A percentile compares a stretch with the other conserved stretches of the same genome.
Conservation (phyloP, 2,329 filamentous ascomycete species). For the Tolypocladium capitatum region DNA sequence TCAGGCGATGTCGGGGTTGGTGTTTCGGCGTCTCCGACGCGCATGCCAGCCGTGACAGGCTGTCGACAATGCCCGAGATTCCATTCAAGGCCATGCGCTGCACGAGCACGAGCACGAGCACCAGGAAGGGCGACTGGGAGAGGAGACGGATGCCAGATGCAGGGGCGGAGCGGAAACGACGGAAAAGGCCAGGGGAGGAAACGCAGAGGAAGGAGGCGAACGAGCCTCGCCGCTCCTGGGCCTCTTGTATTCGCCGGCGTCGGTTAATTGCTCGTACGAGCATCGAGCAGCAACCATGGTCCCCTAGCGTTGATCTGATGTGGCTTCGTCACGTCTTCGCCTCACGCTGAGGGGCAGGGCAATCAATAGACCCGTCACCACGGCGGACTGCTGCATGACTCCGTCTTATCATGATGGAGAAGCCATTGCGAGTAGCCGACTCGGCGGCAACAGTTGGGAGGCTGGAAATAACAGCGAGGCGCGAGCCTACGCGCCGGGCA, state of each 20-base stretch:
- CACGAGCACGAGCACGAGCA: neutral
- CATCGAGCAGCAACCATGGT: neutral
- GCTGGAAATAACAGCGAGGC: neutral
- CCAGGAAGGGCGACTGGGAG: neutral
- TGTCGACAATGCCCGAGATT: neutral
- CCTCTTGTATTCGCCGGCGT: neutral
- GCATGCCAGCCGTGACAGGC: neutral
- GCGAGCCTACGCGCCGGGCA: no score
- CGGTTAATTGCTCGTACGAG: neutral
- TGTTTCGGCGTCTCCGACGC: neutral
- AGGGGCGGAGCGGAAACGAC: neutral
- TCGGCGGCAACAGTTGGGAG: neutral
- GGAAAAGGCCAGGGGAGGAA: neutral
- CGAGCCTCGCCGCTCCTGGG: slow-evolving; percentile 8
- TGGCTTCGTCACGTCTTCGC: slow-evolving; percentile 1
- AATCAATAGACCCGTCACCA: no score
- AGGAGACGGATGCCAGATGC: neutral
- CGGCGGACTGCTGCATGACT: no score
- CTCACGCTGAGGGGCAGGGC: neutral
- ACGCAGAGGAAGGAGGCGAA: neutral
- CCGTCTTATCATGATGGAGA: no score
- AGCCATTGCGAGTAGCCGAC: neutral
- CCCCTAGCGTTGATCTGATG: slow-evolving; percentile 1
- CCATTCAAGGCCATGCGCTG: neutral
- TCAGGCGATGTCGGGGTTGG: neutral